Conservation (phyloP, 2,329 filamentous ascomycete genomes). For the Colletotrichum theobromicola region DNA sequence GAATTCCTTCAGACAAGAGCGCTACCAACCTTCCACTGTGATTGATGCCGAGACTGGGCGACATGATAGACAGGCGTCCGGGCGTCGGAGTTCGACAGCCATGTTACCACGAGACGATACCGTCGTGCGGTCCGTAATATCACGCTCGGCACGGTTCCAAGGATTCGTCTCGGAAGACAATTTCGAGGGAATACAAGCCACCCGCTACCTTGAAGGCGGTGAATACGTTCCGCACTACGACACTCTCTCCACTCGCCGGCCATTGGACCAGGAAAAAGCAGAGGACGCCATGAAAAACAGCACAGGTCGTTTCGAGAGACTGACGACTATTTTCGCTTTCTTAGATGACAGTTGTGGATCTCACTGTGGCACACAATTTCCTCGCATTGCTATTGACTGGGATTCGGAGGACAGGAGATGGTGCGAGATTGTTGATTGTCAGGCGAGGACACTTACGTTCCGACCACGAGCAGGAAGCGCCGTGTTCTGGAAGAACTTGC, state of each 20-base stretch:
- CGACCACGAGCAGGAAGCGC: not conserved
- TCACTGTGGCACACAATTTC: accelerated
- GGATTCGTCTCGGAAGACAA: not conserved
- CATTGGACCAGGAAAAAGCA: not conserved
- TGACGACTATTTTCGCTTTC: not conserved
- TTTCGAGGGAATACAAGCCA: not conserved
- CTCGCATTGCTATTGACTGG: not conserved
- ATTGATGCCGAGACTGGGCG: not conserved
- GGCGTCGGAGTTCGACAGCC: not conserved
- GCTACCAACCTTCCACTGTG: not conserved
- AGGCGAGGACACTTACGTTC: not conserved
- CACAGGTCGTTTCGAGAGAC: not conserved
- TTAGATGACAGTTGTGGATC: not conserved
- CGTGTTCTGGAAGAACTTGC: not conserved
- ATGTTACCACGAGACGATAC: not conserved
- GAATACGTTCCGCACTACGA: not conserved
- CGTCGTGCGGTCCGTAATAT: not conserved
- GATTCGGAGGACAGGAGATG: accelerated
- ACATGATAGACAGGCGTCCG: not conserved
- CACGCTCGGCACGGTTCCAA: not conserved
- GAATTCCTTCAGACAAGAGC: not conserved
- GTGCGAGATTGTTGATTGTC: not conserved
- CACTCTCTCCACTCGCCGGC: not conserved
- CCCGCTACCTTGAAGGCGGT: not conserved
- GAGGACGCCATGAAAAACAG: not conserved